phyloP scores from a whole-genome alignment of 2,329 filamentous ascomycete genomes.

The Colletotrichum kahawae region DNA sequence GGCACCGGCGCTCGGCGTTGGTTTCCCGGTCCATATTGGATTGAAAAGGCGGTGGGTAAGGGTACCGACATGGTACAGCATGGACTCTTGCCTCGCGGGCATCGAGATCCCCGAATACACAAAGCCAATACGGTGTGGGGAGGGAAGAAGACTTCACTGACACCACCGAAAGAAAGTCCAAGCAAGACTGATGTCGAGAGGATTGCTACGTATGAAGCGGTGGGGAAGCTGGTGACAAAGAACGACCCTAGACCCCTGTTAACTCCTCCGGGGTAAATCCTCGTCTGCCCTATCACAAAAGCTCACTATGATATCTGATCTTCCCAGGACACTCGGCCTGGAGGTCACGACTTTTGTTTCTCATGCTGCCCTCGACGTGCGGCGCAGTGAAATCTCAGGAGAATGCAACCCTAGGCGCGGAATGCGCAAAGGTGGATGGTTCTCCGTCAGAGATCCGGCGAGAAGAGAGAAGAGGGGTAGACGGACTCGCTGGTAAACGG shows the following conservation, averaged over 20 bases:
- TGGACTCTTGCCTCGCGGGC: neutral
- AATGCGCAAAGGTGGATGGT: neutral
- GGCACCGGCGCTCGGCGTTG: neutral
- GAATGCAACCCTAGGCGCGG: neutral
- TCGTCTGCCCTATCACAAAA: slow-evolving; percentile 1
- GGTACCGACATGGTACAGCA: neutral
- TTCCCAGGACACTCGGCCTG: neutral
- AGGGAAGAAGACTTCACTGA: neutral
- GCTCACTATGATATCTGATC: neutral
- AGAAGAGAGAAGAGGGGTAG: neutral
- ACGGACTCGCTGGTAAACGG: neutral
- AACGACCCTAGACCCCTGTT: slow-evolving; percentile 5
- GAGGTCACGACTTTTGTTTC: neutral
- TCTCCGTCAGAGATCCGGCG: neutral
- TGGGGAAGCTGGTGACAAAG: neutral
- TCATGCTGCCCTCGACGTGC: neutral
- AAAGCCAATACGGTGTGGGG: neutral
- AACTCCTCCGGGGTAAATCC: neutral
- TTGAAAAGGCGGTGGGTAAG: neutral
- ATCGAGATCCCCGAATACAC: neutral
- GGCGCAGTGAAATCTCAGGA: neutral
- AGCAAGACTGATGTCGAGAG: neutral
- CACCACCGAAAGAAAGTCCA: neutral
- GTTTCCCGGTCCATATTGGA: neutral
- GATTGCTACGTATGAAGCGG: neutral